Evolutionary conservation across 2,329 filamentous ascomycete species (phyloP), one percentile per base, ranked within the genome.

Genomic region (Sporothrix sp.): DNA sequence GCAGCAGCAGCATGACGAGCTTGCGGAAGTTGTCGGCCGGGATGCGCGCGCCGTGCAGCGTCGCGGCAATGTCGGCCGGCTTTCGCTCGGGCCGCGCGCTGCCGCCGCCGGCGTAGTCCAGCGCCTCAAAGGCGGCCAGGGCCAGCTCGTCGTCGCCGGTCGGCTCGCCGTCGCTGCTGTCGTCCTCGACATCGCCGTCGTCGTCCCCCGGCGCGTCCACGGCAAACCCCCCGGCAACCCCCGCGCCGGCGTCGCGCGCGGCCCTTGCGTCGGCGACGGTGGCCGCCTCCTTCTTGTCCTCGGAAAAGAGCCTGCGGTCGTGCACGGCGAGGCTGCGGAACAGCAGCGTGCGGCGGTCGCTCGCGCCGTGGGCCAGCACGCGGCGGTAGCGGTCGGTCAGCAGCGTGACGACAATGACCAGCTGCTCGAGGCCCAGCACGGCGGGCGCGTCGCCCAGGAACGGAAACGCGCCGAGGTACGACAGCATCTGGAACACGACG

Each of bases 251-350:
- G n/a, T n/a, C n/a, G n/a, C n/a, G n/a, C n/a, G n/a, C n/a, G n/a
- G n/a, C n/a, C n/a, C n/a, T n/a, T n/a, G n/a, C n/a, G 6, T 47
- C 43, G 27, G 18, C 20, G 51, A 53, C 52, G 50, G 23, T 18
- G n/a, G 20, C 21, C 5, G 51, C 33, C 40, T 51, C 51, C 48
- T 60, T 28, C 9, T 49, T 47, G 13, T 48, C 47, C 6, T 46
- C 48, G 7, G 28, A 65, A 11, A 70, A 71, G 2, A 73, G 63
- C 54, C 72, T 74, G 45, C 81, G 75, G 61, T 88, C 85, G 58
- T 84, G 81, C 3, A 88, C 82, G 6, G 84, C 83, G 57, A 88
- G 61, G 58, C 84, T 85, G 59, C 78, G 78, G 65, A 87, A 89
- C 10, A 88, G 62, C 45, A 88, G 70, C 63, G 81, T 81, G 25